Conservation (phyloP, 345 rosid genomes). For the Salix dunnii region DNA sequence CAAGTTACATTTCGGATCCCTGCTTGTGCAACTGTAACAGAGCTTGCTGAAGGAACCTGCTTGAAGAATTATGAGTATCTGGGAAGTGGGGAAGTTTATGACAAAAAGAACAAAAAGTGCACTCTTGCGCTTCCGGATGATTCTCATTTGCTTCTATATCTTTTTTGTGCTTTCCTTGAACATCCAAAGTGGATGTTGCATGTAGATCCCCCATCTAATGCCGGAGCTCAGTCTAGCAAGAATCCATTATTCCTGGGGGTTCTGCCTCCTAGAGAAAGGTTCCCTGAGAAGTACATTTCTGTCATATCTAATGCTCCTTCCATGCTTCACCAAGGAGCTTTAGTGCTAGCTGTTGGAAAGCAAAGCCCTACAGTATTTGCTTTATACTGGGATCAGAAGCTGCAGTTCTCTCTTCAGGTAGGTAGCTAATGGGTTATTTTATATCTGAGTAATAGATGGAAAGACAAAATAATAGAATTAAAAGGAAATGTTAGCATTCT, state of each 20-base stretch:
- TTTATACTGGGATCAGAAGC: conserved; percentile 89
- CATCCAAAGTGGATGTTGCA: conserved; percentile 98
- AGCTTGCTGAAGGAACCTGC: conserved; percentile 93
- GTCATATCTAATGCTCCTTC: conserved; percentile 66
- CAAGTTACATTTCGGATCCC: background rate
- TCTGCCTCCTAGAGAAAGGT: conserved; percentile 83
- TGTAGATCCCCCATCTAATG: conserved; percentile 75
- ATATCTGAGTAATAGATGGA: background rate
- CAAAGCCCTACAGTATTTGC: conserved; percentile 70
- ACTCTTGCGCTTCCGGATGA: conserved; percentile 80
- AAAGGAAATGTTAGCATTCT: background rate
- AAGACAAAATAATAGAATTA: background rate
- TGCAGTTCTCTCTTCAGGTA: conserved; percentile 84
- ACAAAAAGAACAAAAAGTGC: conserved; percentile 69
- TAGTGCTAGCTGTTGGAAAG: conserved; percentile 64
- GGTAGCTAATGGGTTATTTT: background rate
- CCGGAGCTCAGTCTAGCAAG: conserved; percentile 82
- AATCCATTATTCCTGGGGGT: conserved; percentile 81
- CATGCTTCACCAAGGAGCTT: conserved; percentile 83
- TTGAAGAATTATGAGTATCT: conserved; percentile 82
- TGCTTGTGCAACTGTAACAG: conserved; percentile 32
- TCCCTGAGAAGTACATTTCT: conserved; percentile 85
- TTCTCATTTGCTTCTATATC: conserved; percentile 80
- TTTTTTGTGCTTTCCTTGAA: conserved; percentile 91
- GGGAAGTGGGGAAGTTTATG: conserved; percentile 61